These are phyloP conservation scores for Panaeolus cyanescens DNA, from an alignment of 768 basidiomycete genomes.

Conservation along the genomic window DNA sequence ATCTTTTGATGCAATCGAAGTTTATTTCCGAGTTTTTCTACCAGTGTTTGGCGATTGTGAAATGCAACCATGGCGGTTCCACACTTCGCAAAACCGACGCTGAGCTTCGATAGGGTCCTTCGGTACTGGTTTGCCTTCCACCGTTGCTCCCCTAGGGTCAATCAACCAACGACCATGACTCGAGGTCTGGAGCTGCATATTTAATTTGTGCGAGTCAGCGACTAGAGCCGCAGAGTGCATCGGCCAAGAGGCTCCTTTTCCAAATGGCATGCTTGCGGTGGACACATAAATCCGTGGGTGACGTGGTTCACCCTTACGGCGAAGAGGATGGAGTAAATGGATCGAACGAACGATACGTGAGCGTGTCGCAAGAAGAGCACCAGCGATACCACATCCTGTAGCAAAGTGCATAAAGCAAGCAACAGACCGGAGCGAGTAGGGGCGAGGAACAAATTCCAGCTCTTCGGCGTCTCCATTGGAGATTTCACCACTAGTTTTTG, in stretches of 20 bases:
- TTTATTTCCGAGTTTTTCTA: no score
- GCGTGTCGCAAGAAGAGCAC: slow-evolving; percentile 12
- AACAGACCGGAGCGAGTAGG: not conserved
- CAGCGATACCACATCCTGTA: slow-evolving; percentile 9
- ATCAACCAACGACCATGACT: slow-evolving; percentile 12
- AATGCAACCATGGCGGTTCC: slow-evolving; percentile 7
- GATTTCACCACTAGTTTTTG: not conserved
- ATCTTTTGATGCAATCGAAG: no score
- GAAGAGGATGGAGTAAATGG: not conserved
- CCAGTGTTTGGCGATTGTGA: no score
- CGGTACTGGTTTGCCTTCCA: slow-evolving; percentile 8
- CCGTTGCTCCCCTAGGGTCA: slow-evolving; percentile 8
- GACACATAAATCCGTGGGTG: slow-evolving; percentile 4
- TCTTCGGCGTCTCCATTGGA: not conserved
- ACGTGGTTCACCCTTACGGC: not conserved
- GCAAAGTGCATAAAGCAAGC: slow-evolving; percentile 7
- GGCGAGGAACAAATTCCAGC: not conserved
- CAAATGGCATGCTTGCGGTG: slow-evolving; percentile 12
- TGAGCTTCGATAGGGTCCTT: not conserved
- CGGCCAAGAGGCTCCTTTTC: not conserved
- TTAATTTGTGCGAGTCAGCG: not conserved
- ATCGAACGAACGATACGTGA: slow-evolving; percentile 14
- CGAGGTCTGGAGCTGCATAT: slow-evolving; percentile 9
- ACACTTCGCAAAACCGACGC: slow-evolving; percentile 4
- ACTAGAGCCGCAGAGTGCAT: slow-evolving; percentile 5